Base-by-base conservation (phyloP, 2,329 filamentous ascomycete species). In the Botrytis porri region DNA sequence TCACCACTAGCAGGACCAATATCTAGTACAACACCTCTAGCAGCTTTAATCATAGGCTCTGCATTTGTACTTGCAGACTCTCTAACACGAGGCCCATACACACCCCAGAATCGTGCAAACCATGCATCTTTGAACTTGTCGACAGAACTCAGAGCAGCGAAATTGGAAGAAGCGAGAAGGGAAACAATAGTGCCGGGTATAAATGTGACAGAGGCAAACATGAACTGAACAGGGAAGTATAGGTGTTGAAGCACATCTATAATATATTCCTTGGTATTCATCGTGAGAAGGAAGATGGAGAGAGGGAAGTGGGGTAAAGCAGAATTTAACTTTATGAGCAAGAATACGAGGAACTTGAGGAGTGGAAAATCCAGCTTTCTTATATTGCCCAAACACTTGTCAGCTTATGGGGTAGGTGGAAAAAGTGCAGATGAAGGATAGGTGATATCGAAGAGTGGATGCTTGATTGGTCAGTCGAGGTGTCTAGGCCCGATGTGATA, bases 71-170 rank as follows among this genome's bases (percentile, higher is more conserved):
- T 83, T 29, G 82, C 84, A 59, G 75, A 78, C n/a, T 81, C 75
- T 73, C 86, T 85, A 5, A 88, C 83, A 6, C 80, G 74, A 0
- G 89, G 88, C 0, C 88, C 88, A 62, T 84, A 84, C 71, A 79
- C 83, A 48, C 81, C 81, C 90, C 90, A 92, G 81, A 92, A 91
- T 59, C 82, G 81, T 70, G 84, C 85, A 81, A 92, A 92, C 87
- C 89, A 90, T 75, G 78, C 80, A 62, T 82, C 78, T 76, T 83
- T 82, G 77, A 72, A 76, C 20, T 37, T 63, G 3, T 81, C 78
- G 1, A 81, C 83, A 29, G 83, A 85, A 62, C 86, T 67, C 29
- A 88, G 81, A 8, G 82, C 80, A 71, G 74, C 48, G 72, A 81
- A 80, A 64, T 84, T 77, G 63, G 78, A 75, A 14, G 78, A 75